Evolutionary conservation across 345 rosid genomes (phyloP).

Genomic region (Isatis tinctoria): DNA sequence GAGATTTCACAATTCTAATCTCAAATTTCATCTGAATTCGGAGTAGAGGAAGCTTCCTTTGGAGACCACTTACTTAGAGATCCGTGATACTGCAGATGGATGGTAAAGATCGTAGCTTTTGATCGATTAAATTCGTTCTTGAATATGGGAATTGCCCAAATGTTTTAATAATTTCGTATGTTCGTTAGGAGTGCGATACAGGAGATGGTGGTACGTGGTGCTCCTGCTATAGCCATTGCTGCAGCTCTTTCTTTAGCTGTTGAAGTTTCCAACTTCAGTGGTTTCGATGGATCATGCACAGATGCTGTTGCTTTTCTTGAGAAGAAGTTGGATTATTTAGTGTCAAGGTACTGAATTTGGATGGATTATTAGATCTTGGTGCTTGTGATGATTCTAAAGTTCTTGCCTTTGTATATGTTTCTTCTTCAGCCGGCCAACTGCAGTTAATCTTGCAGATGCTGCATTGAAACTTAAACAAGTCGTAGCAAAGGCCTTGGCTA

Average conservation of each 20-base stretch:
- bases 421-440: constrained; percentile 77
- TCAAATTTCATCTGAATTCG: neutral
- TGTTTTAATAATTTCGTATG: neutral
- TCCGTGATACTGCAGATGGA: constrained; percentile 63
- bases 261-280: constrained; percentile 58
- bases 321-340: constrained; percentile 67
- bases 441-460: constrained; percentile 92
- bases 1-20: neutral
- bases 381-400: constrained; percentile 5
- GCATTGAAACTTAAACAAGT: constrained; percentile 67
- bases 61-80: constrained; percentile 58
- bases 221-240: constrained; percentile 96
- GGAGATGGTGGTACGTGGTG: constrained; percentile 98
- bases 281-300: constrained; percentile 46
- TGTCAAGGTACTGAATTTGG: constrained; percentile 50
- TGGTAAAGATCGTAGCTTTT: constrained; percentile 45
- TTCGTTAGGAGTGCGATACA: constrained; percentile 65
- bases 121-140: neutral
- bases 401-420: constrained; percentile 6
- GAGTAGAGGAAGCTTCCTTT: constrained; percentile 89
- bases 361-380: neutral
- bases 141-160: neutral
- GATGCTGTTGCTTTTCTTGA: constrained; percentile 57
- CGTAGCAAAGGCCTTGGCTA: constrained; percentile 42
- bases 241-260: constrained; percentile 93